Percentiles rank a stretch among this genome's conserved stretches.
phyloP scores from a whole-genome alignment of 1,139 yeast species.

The Candida tropicalis region DNA sequence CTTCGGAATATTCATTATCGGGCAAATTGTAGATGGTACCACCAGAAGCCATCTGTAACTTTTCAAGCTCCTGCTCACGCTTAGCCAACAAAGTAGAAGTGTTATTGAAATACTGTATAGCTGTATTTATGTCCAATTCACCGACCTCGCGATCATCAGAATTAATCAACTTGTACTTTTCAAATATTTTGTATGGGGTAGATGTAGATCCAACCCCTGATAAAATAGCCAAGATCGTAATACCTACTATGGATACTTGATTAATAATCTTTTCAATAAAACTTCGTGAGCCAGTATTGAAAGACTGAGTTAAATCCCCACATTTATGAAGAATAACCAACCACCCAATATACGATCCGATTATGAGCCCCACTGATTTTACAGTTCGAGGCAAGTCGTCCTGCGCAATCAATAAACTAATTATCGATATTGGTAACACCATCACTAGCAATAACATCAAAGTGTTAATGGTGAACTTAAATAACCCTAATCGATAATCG shows the following conservation, averaged over 20 bases:
- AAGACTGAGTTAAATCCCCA: conserved; percentile 37
- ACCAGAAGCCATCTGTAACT: conserved; percentile 22
- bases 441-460: conserved; percentile 35
- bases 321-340: conserved; percentile 35
- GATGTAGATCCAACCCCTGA: conserved; percentile 78
- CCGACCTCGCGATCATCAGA: conserved; percentile 14
- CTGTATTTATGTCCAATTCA: conserved; percentile 29
- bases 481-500: conserved; percentile 26
- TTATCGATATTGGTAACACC: conserved; percentile 37
- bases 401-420: conserved; percentile 33
- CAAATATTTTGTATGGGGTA: conserved; percentile 46
- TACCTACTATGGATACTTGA: conserved; percentile 69
- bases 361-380: conserved; percentile 10
- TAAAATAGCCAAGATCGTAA: conserved; percentile 67
- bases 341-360: conserved; percentile 31
- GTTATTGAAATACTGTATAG: conserved; percentile 42
- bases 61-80: conserved; percentile 35
- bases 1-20: conserved; percentile 17
- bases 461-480: conserved; percentile 34
- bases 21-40: conserved; percentile 34
- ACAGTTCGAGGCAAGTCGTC: conserved; percentile 25
- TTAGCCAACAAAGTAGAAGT: conserved; percentile 37
- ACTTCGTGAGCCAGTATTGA: conserved; percentile 17
- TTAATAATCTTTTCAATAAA: conserved; percentile 49
- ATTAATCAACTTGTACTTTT: conserved; percentile 9